A percentile compares a stretch with the other conserved stretches of the same genome.
phyloP scores from a whole-genome alignment of 140 eudicot species.

The Senecio squalidus region DNA sequence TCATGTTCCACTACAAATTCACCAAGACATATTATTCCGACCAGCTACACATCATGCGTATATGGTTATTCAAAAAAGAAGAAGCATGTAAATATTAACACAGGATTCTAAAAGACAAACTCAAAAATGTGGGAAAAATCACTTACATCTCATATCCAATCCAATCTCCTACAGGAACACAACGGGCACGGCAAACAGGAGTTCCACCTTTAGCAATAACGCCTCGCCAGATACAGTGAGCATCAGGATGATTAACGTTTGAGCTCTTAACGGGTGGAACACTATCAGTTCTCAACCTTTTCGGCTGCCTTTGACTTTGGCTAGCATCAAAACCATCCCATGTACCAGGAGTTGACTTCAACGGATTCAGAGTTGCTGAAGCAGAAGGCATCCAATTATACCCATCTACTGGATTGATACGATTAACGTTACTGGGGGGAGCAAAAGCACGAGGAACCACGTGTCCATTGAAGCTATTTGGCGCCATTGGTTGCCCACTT shows the following conservation, averaged over 20 bases:
- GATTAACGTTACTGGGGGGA: slow-evolving; percentile 34
- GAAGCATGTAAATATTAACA: no score
- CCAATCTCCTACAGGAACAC: slow-evolving; percentile 69
- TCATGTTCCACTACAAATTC: no score
- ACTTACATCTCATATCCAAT: slow-evolving; percentile 63
- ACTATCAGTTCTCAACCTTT: slow-evolving; percentile 53
- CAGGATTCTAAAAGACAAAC: no score
- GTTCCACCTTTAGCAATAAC: slow-evolving; percentile 72
- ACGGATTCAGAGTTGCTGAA: slow-evolving; percentile 22
- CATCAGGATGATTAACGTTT: slow-evolving; percentile 22
- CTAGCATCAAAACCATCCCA: slow-evolving; percentile 54
- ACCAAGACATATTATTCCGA: no score
- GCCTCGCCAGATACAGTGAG: slow-evolving; percentile 62
- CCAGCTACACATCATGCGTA: no score
- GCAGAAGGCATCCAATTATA: slow-evolving; percentile 59
- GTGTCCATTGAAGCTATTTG: slow-evolving; percentile 32
- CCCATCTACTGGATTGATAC: slow-evolving; percentile 27
- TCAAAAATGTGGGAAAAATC: neutral
- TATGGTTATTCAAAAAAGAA: no score
- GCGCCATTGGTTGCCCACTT: slow-evolving; percentile 29
- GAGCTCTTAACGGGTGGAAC: slow-evolving; percentile 14
- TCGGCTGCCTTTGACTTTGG: slow-evolving; percentile 62
- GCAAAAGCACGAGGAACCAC: slow-evolving; percentile 29
- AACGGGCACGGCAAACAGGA: slow-evolving; percentile 74
- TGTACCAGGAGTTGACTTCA: slow-evolving; percentile 34